Evolutionary conservation across 2,329 filamentous ascomycete genomes (phyloP).

Genomic region (Fusarium buxicola): DNA sequence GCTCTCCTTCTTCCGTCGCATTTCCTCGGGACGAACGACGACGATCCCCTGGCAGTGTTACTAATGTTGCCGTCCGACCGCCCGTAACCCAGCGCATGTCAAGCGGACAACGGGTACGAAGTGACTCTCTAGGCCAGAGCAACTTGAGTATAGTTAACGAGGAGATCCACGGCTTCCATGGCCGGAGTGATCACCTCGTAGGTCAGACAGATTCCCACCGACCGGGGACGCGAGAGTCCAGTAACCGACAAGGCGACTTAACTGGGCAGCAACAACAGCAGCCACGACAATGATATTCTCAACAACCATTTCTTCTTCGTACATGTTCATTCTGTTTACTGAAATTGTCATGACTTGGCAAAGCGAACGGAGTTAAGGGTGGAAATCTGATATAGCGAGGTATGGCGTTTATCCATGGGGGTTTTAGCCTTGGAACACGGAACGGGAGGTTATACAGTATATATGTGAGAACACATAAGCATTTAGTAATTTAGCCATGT

Average conservation of each 20-base stretch:
- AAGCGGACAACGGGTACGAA: slow-evolving; percentile 44
- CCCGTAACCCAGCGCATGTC: slow-evolving; percentile 42
- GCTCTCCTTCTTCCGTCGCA: slow-evolving; percentile 41
- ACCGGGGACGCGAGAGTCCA: slow-evolving; percentile 30
- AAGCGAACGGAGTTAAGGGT: slow-evolving; percentile 4
- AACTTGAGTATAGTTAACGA: slow-evolving; percentile 54
- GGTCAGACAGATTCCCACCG: slow-evolving; percentile 55
- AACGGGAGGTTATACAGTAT: background rate
- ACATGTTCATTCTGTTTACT: background rate
- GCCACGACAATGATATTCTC: background rate
- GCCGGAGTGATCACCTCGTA: slow-evolving; percentile 52
- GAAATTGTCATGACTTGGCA: background rate
- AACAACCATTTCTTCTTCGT: background rate
- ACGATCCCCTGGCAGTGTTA: slow-evolving; percentile 44
- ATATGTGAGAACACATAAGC: slow-evolving; percentile 12
- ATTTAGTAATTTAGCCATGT: background rate
- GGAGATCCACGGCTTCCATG: slow-evolving; percentile 63
- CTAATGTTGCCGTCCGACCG: slow-evolving; percentile 37
- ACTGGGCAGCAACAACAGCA: slow-evolving; percentile 1
- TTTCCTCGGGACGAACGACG: slow-evolving; percentile 41
- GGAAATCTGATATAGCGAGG: slow-evolving; percentile 17
- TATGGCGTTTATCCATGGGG: slow-evolving; percentile 19
- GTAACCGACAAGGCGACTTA: background rate
- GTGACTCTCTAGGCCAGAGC: slow-evolving; percentile 39
- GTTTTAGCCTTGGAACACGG: background rate